Evolutionary conservation across 1,284 basidiomycete genomes (phyloP).

Genomic region (Exsudoporus floridanus): DNA sequence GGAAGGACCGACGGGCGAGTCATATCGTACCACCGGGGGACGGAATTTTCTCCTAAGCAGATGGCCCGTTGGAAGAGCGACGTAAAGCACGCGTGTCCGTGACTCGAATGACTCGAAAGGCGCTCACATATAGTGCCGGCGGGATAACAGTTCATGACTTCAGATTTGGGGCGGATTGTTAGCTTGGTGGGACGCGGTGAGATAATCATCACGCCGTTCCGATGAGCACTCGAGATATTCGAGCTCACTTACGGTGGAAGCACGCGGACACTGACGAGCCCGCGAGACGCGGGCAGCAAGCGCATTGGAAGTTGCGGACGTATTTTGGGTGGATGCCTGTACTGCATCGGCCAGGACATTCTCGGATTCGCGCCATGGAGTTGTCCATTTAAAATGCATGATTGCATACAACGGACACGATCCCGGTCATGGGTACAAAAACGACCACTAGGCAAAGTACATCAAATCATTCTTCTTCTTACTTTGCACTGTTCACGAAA

Average conservation of each 20-base stretch:
- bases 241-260: not conserved
- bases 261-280: too few relatives aligned
- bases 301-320: too few relatives aligned
- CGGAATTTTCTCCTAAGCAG: too few relatives aligned
- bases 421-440: not conserved
- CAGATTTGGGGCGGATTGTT: too few relatives aligned
- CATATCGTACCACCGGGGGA: too few relatives aligned
- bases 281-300: not conserved
- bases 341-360: not conserved
- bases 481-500: constrained; percentile 68
- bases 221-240: not conserved
- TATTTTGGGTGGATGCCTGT: not conserved
- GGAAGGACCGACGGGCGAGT: too few relatives aligned
- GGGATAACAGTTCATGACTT: too few relatives aligned
- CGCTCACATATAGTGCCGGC: not conserved
- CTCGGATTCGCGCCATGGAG: not conserved
- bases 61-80: not conserved
- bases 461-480: constrained; percentile 96
- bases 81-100: not conserved
- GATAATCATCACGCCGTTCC: not conserved
- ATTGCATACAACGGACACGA: constrained; percentile 7
- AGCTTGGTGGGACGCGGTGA: not conserved
- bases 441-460: constrained; percentile 69
- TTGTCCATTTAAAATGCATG: not conserved
- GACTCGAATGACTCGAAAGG: not conserved